These are phyloP conservation scores for Amoebophrya sp. DNA, from an alignment of 169 alveolate species.

Conservation along the genomic window DNA sequence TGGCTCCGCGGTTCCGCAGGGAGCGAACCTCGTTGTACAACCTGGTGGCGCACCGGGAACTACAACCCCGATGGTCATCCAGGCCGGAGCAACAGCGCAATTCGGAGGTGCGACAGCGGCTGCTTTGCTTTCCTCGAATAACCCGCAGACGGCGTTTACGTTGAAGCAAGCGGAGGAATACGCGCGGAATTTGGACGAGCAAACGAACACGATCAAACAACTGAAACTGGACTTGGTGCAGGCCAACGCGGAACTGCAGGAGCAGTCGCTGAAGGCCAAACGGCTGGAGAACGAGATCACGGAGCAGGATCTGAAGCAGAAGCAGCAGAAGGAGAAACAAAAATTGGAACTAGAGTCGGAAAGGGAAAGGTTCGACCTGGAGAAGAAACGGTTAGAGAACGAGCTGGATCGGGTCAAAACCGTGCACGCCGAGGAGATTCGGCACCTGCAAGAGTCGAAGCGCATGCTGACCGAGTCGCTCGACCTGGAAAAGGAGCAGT, in stretches of 20 bases:
- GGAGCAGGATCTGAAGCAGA: neutral
- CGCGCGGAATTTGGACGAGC: neutral
- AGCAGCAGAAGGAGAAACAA: neutral
- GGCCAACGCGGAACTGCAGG: neutral
- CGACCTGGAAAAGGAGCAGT: conserved; percentile 7
- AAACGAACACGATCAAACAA: neutral
- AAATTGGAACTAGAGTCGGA: neutral
- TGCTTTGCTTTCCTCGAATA: too few relatives aligned
- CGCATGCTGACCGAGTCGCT: neutral
- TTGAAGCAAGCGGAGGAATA: neutral
- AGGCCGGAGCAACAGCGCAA: too few relatives aligned
- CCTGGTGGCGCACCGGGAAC: too few relatives aligned
- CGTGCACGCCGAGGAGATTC: neutral
- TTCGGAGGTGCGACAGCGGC: too few relatives aligned
- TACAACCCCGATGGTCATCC: too few relatives aligned
- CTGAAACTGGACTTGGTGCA: neutral
- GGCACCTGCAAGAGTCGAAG: neutral
- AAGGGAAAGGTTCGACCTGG: neutral
- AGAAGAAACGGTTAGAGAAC: neutral
- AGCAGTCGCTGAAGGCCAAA: neutral
- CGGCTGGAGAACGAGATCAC: neutral
- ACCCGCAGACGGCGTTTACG: too few relatives aligned
- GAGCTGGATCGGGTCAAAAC: neutral
- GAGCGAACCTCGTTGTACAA: too few relatives aligned
- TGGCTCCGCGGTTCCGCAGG: too few relatives aligned